Percentiles rank a stretch among this genome's conserved stretches.
Evolutionary conservation across 176 grass and related monocot genomes (phyloP).

Genomic region (Musa itinerans): DNA sequence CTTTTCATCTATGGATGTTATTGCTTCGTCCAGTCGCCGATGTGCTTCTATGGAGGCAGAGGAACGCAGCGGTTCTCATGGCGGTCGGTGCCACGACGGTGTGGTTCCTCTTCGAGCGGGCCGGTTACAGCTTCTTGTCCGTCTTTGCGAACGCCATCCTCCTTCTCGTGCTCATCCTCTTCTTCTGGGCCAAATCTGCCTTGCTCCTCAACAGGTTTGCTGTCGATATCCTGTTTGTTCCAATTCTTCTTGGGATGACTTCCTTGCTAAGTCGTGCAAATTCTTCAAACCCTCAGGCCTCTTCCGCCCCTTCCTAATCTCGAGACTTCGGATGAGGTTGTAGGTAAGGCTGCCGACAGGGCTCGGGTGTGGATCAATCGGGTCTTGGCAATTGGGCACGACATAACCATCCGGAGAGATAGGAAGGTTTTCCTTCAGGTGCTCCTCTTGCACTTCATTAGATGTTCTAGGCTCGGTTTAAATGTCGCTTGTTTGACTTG

Average conservation of each 20-base stretch:
- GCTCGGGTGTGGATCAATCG: slow-evolving; percentile 60
- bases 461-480: neutral
- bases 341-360: slow-evolving; percentile 48
- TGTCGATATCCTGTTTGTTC: neutral
- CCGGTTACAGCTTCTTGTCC: slow-evolving; percentile 82
- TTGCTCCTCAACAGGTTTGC: slow-evolving; percentile 73
- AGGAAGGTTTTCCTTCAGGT: slow-evolving; percentile 66
- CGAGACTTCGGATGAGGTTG: slow-evolving; percentile 63
- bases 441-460: neutral
- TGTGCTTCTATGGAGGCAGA: slow-evolving; percentile 81
- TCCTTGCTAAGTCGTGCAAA: neutral
- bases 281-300: slow-evolving; percentile 41
- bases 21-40: slow-evolving; percentile 53
- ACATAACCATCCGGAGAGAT: slow-evolving; percentile 84
- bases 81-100: slow-evolving; percentile 45
- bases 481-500: slow-evolving; percentile 5
- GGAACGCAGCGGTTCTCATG: slow-evolving; percentile 47
- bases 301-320: slow-evolving; percentile 87
- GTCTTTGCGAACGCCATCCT: slow-evolving; percentile 79
- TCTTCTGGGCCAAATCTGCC: slow-evolving; percentile 98
- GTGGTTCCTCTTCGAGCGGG: slow-evolving; percentile 85
- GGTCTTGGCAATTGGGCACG: slow-evolving; percentile 55
- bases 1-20: neutral
- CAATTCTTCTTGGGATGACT: neutral
- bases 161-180: slow-evolving; percentile 86